Evolutionary conservation across 495 filamentous ascomycete genomes (phyloP).

Genomic region (Pseudevernia furfuracea): DNA sequence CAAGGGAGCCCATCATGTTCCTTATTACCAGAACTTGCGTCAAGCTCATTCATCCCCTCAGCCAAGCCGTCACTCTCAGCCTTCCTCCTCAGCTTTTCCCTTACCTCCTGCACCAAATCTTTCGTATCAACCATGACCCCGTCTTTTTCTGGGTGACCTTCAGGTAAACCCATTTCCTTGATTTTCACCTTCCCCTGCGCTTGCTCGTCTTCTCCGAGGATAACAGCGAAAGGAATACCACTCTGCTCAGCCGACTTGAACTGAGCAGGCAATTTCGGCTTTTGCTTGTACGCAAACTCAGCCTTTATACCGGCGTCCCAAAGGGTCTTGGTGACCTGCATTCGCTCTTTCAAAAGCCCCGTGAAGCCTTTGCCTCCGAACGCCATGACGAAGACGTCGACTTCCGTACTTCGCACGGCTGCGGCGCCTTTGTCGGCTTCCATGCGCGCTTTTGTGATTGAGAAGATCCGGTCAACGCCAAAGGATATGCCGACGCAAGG

Average conservation of each 20-base stretch:
- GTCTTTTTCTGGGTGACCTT: slow-evolving; percentile 80
- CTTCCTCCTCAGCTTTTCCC: slow-evolving; percentile 34
- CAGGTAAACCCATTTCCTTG: slow-evolving; percentile 73
- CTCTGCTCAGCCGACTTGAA: slow-evolving; percentile 72
- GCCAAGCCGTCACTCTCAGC: neutral
- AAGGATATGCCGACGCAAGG: slow-evolving; percentile 94
- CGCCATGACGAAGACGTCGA: slow-evolving; percentile 86
- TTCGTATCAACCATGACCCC: slow-evolving; percentile 60
- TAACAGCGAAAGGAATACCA: slow-evolving; percentile 64
- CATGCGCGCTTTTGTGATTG: slow-evolving; percentile 73
- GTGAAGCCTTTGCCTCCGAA: slow-evolving; percentile 84
- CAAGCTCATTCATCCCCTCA: neutral
- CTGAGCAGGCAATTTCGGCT: slow-evolving; percentile 69
- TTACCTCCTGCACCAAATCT: slow-evolving; percentile 56
- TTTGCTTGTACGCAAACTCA: slow-evolving; percentile 71
- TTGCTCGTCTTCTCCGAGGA: slow-evolving; percentile 75
- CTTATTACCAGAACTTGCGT: neutral
- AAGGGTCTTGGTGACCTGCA: slow-evolving; percentile 60
- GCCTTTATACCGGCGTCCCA: slow-evolving; percentile 80
- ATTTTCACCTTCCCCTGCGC: slow-evolving; percentile 67
- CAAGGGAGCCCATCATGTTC: neutral
- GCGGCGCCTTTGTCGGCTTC: slow-evolving; percentile 47
- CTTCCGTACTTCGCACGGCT: slow-evolving; percentile 58
- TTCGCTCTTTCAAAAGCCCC: slow-evolving; percentile 72
- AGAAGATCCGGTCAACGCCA: slow-evolving; percentile 91